Evolutionary conservation across 768 basidiomycete genomes (phyloP).

Genomic region (Kwoniella sp.): DNA sequence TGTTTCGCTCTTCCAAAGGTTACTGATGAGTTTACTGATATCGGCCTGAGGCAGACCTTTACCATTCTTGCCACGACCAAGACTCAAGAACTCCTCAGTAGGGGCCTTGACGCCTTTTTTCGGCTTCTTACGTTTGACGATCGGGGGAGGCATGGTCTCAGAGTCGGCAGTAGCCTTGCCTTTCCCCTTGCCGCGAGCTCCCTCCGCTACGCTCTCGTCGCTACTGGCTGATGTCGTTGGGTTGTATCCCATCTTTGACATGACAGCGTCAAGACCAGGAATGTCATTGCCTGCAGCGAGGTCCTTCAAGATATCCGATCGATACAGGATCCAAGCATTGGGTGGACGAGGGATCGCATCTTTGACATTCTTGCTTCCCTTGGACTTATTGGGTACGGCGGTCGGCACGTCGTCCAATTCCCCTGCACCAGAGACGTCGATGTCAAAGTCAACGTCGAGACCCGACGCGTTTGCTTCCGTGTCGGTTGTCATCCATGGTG

Average conservation of each 20-base stretch:
- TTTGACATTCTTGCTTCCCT: background rate
- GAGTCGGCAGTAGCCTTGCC: slow-evolving; percentile 7
- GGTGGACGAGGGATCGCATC: slow-evolving; percentile 64
- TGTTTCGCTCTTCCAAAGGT: slow-evolving; percentile 67
- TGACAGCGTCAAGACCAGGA: slow-evolving; percentile 36
- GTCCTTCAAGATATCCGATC: slow-evolving; percentile 64
- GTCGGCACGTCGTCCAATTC: background rate
- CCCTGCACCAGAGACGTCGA: slow-evolving; percentile 12
- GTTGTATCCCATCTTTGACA: slow-evolving; percentile 27
- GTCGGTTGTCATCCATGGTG: slow-evolving; percentile 30
- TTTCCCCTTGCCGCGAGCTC: slow-evolving; percentile 8
- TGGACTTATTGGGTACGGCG: background rate
- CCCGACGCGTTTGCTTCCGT: slow-evolving; percentile 22
- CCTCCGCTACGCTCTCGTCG: slow-evolving; percentile 19
- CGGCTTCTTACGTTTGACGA: slow-evolving; percentile 26
- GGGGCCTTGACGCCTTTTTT: slow-evolving; percentile 41
- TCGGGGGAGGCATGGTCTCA: slow-evolving; percentile 51
- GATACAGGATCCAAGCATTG: slow-evolving; percentile 82
- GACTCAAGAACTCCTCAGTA: slow-evolving; percentile 33
- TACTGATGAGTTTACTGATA: slow-evolving; percentile 67
- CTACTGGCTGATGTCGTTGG: slow-evolving; percentile 11
- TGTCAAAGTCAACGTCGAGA: slow-evolving; percentile 15
- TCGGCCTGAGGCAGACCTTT: slow-evolving; percentile 63
- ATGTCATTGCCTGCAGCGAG: slow-evolving; percentile 51
- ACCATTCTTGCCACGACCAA: slow-evolving; percentile 44